Evolutionary conservation across 164 flowering plant genomes (phyloP).

Genomic region (Magnolia officinalis): DNA sequence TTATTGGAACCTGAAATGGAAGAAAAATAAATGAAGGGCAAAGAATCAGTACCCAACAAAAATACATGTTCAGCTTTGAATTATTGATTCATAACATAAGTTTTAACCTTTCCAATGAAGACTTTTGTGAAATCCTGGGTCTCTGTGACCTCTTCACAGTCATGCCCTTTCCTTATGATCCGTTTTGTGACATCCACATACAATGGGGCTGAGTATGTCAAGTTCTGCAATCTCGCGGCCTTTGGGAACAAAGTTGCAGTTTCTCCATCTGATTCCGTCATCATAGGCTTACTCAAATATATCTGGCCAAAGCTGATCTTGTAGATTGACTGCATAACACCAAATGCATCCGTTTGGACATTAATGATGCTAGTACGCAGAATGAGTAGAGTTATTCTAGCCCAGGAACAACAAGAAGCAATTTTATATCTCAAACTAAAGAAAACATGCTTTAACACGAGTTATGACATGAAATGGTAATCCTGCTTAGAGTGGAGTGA

Average conservation of each 20-base stretch:
- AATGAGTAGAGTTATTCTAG: too few species aligned
- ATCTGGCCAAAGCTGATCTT: conserved; percentile 73
- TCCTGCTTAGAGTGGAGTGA: too few species aligned
- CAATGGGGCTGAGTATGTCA: conserved; percentile 92
- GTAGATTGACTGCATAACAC: conserved; percentile 85
- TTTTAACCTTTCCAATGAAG: conserved; percentile 27
- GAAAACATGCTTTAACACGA: too few species aligned
- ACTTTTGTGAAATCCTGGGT: conserved; percentile 93
- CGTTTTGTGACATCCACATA: conserved; percentile 91
- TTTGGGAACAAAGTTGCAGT: conserved; percentile 94
- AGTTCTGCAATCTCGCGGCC: conserved; percentile 89
- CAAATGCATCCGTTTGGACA: background rate
- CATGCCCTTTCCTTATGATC: conserved; percentile 91
- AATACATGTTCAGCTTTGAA: background rate
- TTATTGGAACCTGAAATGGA: conserved; percentile 76
- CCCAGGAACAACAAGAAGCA: too few species aligned
- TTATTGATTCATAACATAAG: conserved; percentile 12
- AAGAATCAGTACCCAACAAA: background rate
- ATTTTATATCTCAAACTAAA: too few species aligned
- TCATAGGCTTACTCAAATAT: conserved; percentile 59
- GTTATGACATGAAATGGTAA: too few species aligned
- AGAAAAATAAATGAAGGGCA: too few species aligned
- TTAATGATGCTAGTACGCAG: background rate
- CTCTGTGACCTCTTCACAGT: conserved; percentile 90
- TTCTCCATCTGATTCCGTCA: conserved; percentile 99